Base-by-base conservation (phyloP, 2,329 filamentous ascomycete genomes). In the Calonectria henricotiae region DNA sequence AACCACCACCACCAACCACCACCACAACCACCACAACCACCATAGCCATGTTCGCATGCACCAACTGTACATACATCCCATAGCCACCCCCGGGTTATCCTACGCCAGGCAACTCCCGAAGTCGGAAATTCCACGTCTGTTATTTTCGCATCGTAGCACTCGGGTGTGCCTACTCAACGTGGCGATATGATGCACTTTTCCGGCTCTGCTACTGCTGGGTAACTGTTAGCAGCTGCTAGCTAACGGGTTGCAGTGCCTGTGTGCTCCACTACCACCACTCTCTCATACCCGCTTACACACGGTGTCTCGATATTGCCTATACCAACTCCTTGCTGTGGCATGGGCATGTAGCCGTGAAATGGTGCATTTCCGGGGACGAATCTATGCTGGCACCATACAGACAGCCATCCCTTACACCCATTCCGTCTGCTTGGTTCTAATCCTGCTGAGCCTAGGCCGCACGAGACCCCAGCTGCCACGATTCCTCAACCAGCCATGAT, bases 11-110 rank as follows among this genome's bases (percentile, higher is more conserved):
- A 54, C 25, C 55, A 62, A 67, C 30, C 54, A 58, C 27, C 23
- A 13, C 68, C 68, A 54, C 55, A 62, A n/a, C n/a, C n/a, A 68
- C 68, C 68, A 54, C 55, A 62, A 67, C 30, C 54, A 58, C 27
- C 23, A 13, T 25, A 17, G 15, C 62, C 15, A 15, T 46, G 7
- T 23, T 20, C 20, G 20, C 20, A 20, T 20, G 20, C 20, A 23
- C 8, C 17, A n/a, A 6, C 17, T 46, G 43, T 46, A 30, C 15
- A 3, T 51, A 13, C 27, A 25, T 49, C 47, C 47, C 47, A 11
- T 32, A 3, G 47, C 25, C 47, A 20, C 27, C 2, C 12, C 13
- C 39, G 37, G 27, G 25, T 27, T 37, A 27, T 47, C 11, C 44
- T 54, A 49, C 61, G 25, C 67, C 67, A 47, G 44, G 32, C 44